Conservation (phyloP, 2,329 filamentous ascomycete species). For the Penicillium sp. region DNA sequence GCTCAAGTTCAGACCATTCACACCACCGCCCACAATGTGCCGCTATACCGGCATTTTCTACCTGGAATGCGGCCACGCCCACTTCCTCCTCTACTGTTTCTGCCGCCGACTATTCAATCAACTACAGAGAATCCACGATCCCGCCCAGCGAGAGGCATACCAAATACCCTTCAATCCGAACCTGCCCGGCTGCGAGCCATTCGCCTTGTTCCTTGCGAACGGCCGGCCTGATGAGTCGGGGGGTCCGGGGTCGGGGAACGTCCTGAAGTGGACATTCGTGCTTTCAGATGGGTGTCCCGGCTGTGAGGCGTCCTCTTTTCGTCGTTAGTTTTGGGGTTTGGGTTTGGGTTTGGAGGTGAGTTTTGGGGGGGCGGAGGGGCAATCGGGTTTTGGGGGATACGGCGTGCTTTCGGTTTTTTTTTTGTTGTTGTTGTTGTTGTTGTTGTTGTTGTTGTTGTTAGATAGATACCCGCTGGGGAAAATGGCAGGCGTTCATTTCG, state of each 20-base stretch:
- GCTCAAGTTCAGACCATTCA: not conserved
- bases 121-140: constrained; percentile 35
- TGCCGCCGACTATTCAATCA: constrained; percentile 27
- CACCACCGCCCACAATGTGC: constrained; percentile 27
- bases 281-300: constrained; percentile 10
- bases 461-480: not conserved
- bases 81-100: constrained; percentile 24
- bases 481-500: too few relatives aligned
- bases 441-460: too few relatives aligned
- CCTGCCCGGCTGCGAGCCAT: constrained; percentile 12
- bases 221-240: not conserved
- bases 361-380: not conserved
- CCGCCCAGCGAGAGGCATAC: constrained; percentile 13
- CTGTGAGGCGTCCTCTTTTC: not conserved
- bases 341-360: too few relatives aligned
- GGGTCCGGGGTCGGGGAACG: constrained; percentile 5
- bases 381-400: too few relatives aligned
- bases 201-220: not conserved
- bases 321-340: not conserved
- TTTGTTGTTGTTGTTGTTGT: too few relatives aligned
- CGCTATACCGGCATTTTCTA: constrained; percentile 25
- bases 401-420: not conserved
- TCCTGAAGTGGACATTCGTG: constrained; percentile 14
- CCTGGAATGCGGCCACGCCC: constrained; percentile 28
- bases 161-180: constrained; percentile 13